Evolutionary conservation across 78 protist species (phyloP), one percentile per base, ranked within the genome.

Genomic region (Isochrysis galbana): DNA sequence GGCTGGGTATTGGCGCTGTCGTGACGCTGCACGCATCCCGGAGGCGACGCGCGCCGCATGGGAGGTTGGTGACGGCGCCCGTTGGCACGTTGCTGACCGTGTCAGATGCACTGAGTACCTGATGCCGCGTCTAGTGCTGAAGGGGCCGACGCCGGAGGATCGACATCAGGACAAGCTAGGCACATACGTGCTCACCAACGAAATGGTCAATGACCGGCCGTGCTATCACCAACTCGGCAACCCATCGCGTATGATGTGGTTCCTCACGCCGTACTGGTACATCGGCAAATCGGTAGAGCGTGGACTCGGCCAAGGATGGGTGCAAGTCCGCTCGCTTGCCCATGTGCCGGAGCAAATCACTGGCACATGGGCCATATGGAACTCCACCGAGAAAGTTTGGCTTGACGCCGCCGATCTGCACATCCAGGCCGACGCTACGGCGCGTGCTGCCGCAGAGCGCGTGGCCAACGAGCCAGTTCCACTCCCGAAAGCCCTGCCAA

Each of bases 181-280:
- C 84, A 39, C 47, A 10, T 77, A 77, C 47, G 47, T 39, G 47
- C 84, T 77, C 46, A 46, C 10, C 32, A 29, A 25, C 84, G 84
- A 77, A 46, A 5, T 39, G 46, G 26, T 77, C 84, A 77, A 77
- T 46, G 84, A 77, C 84, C 45, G 84, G 36, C 36, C n/a, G n/a
- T 77, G 84, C 84, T 77, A 77, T 46, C 47, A 77, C 19, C 84
- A 77, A 29, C 46, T 39, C 19, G 84, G 32, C 84, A 77, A 77
- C 47, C 47, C 84, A 22, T 36, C 84, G 23, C 44, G 84, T 25
- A 77, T 77, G 84, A 39, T 77, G 47, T 77, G 84, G 84, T 77
- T 77, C 47, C 84, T 77, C 84, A 77, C 44, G 44, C 84, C 84
- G 19, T 77, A 77, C 84, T 77, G 84, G 84, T 61, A 61, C 74